phyloP scores from a whole-genome alignment of 257 asterid species.

The Cynanchum wilfordii region DNA sequence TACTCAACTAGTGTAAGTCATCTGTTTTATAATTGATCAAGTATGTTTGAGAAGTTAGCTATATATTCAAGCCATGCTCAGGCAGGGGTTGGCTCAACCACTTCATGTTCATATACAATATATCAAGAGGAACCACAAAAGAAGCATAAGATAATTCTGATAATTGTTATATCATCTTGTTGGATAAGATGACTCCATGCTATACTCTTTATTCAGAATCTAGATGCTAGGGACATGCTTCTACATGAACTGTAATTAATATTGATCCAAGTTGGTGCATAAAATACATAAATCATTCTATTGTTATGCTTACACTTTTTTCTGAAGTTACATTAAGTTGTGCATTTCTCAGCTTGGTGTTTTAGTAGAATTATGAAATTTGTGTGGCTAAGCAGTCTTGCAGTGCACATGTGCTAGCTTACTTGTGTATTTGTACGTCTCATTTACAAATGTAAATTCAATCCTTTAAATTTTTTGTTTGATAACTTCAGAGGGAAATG shows the following conservation, averaged over 20 bases:
- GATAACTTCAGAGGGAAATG: background rate
- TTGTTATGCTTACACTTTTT: background rate
- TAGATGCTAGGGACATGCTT: conserved; percentile 1
- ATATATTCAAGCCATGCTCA: background rate
- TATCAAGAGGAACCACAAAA: background rate
- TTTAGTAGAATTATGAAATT: background rate
- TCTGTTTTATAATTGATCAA: background rate
- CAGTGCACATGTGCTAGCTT: background rate
- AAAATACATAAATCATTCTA: background rate
- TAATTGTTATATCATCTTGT: background rate
- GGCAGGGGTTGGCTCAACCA: background rate
- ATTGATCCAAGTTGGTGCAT: background rate
- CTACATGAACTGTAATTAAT: background rate
- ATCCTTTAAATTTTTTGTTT: background rate
- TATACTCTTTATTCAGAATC: background rate
- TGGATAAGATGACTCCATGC: conserved; percentile 6
- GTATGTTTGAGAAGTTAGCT: background rate
- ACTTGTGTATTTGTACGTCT: background rate
- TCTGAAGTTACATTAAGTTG: background rate
- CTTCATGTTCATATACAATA: background rate
- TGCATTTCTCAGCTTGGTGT: background rate
- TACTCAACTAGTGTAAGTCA: conserved; percentile 75
- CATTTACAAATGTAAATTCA: background rate
- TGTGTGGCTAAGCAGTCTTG: background rate
- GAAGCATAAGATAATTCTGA: background rate